Evolutionary conservation across 225 moss, liverwort and hornwort species (phyloP), one percentile per base, ranked within the genome.

Genomic region (Neckera pumila): DNA sequence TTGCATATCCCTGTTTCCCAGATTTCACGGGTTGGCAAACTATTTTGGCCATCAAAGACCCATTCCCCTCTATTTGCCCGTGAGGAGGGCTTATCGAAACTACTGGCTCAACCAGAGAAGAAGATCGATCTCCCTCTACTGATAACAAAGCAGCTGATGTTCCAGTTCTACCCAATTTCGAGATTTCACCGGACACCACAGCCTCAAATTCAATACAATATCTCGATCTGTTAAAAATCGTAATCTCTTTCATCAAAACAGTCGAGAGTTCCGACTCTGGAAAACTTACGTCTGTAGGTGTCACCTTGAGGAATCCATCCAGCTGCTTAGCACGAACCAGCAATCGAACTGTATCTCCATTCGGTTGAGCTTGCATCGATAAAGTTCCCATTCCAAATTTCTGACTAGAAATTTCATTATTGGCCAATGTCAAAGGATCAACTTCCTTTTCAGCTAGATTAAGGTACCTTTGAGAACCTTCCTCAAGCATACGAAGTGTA

Each of bases 261-360:
- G 93, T 90, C 77, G 89, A 89, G 56, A 96, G 93, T 61, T 97
- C 97, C 47, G 97, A 94, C 87, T 96, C 95, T 56, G 95, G 95
- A 89, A 97, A 97, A 42, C 89, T 86, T 33, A 97, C 85, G 11
- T 92, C 91, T 56, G 92, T 87, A 49, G 96, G 96, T 51, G 84
- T 85, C 56, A 95, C 95, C 84, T 93, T 93, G 63, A 97, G 93
- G 85, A 90, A 92, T 85, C 93, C 93, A 77, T 95, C 95, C 70
- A 93, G 88, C 81, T 91, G 92, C 89, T 93, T 94, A 84, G 94
- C 87, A 81, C 92, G 92, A 84, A 97, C 89, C 76, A 93, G 92
- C 71, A 97, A 90, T 86, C 93, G 93, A 65, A 93, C 91, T 76
- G 87, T 82, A 76, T 88, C 79, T 83, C 93, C 97, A 88, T 93